Percentiles rank a stretch among this genome's conserved stretches.
phyloP scores from a whole-genome alignment of 2,329 filamentous ascomycete genomes.

The Phoma sp. region DNA sequence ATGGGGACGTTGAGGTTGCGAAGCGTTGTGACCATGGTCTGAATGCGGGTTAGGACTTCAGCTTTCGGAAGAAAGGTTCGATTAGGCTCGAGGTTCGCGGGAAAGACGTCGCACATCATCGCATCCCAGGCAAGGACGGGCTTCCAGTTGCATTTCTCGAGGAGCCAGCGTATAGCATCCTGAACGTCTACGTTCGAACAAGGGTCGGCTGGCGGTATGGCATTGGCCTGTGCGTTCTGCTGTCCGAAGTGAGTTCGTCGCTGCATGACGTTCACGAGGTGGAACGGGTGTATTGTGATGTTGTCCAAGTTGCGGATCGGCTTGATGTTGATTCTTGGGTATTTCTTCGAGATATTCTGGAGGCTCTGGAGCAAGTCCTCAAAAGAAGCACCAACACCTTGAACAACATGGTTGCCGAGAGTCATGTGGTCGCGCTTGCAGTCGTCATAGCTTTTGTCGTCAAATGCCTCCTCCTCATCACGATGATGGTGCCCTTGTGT shows the following conservation, averaged over 20 bases:
- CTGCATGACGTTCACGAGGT: conserved; percentile 44
- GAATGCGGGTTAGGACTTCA: conserved; percentile 40
- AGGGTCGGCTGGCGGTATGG: conserved; percentile 29
- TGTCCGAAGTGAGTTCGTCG: conserved; percentile 36
- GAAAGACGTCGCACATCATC: conserved; percentile 49
- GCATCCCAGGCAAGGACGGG: conserved; percentile 44
- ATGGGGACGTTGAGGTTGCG: conserved; percentile 41
- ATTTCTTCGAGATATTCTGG: conserved; percentile 37
- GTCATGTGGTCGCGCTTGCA: conserved; percentile 45
- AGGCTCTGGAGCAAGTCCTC: conserved; percentile 42
- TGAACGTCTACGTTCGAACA: conserved; percentile 41
- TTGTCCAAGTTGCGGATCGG: conserved; percentile 36
- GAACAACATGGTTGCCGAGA: conserved; percentile 43
- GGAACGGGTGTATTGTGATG: conserved; percentile 43
- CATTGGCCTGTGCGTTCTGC: conserved; percentile 18
- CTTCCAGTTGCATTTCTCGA: conserved; percentile 41
- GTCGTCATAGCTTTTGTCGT: conserved; percentile 42
- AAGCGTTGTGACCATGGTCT: conserved; percentile 38
- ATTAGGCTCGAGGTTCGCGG: conserved; percentile 41
- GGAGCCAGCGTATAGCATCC: conserved; percentile 41
- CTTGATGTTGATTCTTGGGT: conserved; percentile 42
- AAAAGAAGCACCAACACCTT: conserved; percentile 42
- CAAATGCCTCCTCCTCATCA: conserved; percentile 45
- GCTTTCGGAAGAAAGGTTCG: conserved; percentile 39
- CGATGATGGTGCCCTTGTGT: conserved; percentile 43